phyloP scores from a whole-genome alignment of 768 basidiomycete species.

The Boletus insuetus region DNA sequence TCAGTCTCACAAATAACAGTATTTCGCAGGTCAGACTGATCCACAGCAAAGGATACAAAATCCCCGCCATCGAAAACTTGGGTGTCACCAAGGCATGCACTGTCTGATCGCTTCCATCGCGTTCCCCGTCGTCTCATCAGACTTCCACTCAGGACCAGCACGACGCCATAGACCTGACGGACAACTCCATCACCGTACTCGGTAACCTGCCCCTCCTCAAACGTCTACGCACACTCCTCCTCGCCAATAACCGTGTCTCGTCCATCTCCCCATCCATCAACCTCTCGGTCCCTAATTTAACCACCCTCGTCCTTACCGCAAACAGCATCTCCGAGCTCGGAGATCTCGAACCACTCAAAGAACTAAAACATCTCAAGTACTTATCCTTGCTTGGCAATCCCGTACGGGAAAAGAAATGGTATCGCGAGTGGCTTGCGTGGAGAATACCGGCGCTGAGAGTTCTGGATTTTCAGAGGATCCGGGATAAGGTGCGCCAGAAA shows the following conservation, averaged over 20 bases:
- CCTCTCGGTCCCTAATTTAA: slow-evolving; percentile 81
- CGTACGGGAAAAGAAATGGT: slow-evolving; percentile 89
- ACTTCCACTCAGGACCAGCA: slow-evolving; percentile 70
- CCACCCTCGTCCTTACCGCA: slow-evolving; percentile 79
- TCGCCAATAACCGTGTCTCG: slow-evolving; percentile 88
- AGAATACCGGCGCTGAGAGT: slow-evolving; percentile 84
- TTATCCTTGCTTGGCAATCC: slow-evolving; percentile 80
- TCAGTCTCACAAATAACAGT: slow-evolving; percentile 33
- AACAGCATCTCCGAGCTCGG: slow-evolving; percentile 79
- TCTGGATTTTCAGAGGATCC: slow-evolving; percentile 92
- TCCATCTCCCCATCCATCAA: slow-evolving; percentile 79
- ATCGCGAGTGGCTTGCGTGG: slow-evolving; percentile 94
- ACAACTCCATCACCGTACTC: slow-evolving; percentile 79
- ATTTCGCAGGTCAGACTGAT: slow-evolving; percentile 11
- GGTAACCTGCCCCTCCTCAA: slow-evolving; percentile 86
- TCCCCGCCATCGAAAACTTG: slow-evolving; percentile 94
- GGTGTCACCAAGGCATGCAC: slow-evolving; percentile 80
- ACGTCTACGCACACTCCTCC: slow-evolving; percentile 77
- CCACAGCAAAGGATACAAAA: slow-evolving; percentile 71
- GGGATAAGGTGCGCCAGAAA: slow-evolving; percentile 80
- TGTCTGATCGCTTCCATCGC: slow-evolving; percentile 16
- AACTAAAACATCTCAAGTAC: slow-evolving; percentile 70
- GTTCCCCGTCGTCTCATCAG: slow-evolving; percentile 14
- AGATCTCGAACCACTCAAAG: slow-evolving; percentile 80
- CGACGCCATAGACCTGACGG: slow-evolving; percentile 91